phyloP scores from a whole-genome alignment of 2,329 filamentous ascomycete species.

The Verticillium nonalfalfae region DNA sequence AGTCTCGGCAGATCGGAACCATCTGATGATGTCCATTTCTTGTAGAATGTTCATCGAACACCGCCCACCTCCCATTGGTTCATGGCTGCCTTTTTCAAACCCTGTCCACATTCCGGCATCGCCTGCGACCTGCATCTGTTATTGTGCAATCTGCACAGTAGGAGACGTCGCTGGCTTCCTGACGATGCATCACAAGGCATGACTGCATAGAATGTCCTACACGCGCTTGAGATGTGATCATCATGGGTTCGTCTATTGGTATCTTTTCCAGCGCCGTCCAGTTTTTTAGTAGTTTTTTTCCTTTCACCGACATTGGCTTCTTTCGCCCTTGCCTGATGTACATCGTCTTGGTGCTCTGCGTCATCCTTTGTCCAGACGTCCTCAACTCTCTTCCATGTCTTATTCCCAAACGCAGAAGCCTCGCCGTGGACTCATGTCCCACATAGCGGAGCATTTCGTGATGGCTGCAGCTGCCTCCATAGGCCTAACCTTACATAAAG shows the following conservation, averaged over 20 bases:
- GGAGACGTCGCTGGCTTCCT: no score
- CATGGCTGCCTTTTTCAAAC: background rate
- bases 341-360: background rate
- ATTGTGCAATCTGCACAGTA: no score
- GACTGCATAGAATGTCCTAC: background rate
- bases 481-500: background rate
- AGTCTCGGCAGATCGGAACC: background rate
- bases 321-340: background rate
- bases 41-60: background rate
- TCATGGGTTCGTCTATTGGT: background rate
- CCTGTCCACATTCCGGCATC: background rate
- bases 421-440: background rate
- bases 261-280: background rate
- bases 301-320: background rate
- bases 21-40: background rate
- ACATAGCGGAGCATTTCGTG: background rate
- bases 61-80: background rate
- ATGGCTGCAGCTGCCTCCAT: background rate
- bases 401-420: background rate
- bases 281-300: background rate
- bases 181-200: background rate
- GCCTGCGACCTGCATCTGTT: background rate
- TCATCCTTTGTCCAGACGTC: background rate
- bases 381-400: background rate
- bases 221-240: background rate